These are phyloP conservation scores for Syzygium syzygioides DNA, from an alignment of 441 rosid species.

Conservation along the genomic window DNA sequence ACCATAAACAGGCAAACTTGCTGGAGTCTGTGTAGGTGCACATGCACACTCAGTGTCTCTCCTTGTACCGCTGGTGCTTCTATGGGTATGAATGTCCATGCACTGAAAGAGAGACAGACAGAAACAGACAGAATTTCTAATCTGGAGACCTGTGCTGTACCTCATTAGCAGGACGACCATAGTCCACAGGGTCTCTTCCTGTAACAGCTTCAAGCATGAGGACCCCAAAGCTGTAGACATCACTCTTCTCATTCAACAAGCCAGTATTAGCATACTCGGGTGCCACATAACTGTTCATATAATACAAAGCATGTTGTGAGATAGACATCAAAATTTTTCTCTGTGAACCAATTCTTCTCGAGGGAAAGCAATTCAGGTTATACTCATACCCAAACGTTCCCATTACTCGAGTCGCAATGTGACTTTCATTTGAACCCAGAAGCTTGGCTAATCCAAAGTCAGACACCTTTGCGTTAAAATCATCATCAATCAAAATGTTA, in stretches of 20 bases:
- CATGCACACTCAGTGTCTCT: not conserved
- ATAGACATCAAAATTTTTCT: not conserved
- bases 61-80: not conserved
- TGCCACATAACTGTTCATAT: slow-evolving; percentile 8
- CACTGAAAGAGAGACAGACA: not conserved
- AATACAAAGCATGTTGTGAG: not conserved
- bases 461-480: slow-evolving; percentile 9
- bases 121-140: not conserved
- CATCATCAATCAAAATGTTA: slow-evolving; percentile 11
- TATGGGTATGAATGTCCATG: not conserved
- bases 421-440: slow-evolving; percentile 7
- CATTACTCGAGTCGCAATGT: slow-evolving; percentile 15
- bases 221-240: slow-evolving; percentile 7
- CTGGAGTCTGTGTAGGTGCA: not conserved
- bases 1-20: not conserved
- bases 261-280: slow-evolving; percentile 14
- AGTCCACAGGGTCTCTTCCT: slow-evolving; percentile 13
- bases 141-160: not conserved
- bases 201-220: slow-evolving; percentile 12
- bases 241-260: slow-evolving; percentile 12
- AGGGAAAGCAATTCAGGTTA: not conserved
- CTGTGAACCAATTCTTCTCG: not conserved
- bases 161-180: slow-evolving; percentile 11
- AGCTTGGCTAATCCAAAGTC: slow-evolving; percentile 11
- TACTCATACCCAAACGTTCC: slow-evolving; percentile 9